A percentile compares a stretch with the other conserved stretches of the same genome.
Conservation (phyloP, 2,329 filamentous ascomycete genomes). For the Stenocarpella maydis region DNA sequence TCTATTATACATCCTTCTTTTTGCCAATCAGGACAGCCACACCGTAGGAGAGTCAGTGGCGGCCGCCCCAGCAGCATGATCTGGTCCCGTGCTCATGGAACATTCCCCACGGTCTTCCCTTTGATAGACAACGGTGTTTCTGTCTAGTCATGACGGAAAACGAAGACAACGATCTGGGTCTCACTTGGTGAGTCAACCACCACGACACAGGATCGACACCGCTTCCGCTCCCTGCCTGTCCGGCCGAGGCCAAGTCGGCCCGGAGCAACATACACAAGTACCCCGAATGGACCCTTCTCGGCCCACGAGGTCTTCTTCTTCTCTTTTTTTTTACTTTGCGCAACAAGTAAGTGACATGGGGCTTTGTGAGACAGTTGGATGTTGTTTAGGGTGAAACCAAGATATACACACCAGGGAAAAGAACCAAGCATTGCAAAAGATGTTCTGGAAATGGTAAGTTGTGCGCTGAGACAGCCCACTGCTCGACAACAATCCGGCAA, state of each 20-base stretch:
- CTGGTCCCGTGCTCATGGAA: constrained; percentile 10
- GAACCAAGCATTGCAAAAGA: not conserved
- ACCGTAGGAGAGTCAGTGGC: not conserved
- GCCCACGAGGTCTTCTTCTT: too few species aligned
- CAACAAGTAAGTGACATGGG: constrained; percentile 1
- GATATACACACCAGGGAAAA: not conserved
- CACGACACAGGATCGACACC: not conserved
- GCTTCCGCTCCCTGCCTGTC: not conserved
- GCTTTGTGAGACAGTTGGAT: not conserved
- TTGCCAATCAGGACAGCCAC: not conserved
- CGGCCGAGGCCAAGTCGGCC: not conserved
- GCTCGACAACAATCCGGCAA: too few species aligned
- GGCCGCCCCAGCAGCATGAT: not conserved
- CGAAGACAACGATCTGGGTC: not conserved
- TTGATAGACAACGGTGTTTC: not conserved
- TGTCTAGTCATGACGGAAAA: not conserved
- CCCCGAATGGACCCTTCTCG: too few species aligned
- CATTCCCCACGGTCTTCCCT: not conserved
- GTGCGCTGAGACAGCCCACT: not conserved
- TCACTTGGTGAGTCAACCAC: not conserved
- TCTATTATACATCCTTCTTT: not conserved
- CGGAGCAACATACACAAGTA: not conserved
- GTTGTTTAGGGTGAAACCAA: not conserved
- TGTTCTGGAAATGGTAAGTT: not conserved
- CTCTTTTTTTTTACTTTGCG: not conserved